A percentile compares a stretch with the other conserved stretches of the same genome.
Evolutionary conservation across 805 yeast species (phyloP).

Genomic region (Pichia ethanolica): DNA sequence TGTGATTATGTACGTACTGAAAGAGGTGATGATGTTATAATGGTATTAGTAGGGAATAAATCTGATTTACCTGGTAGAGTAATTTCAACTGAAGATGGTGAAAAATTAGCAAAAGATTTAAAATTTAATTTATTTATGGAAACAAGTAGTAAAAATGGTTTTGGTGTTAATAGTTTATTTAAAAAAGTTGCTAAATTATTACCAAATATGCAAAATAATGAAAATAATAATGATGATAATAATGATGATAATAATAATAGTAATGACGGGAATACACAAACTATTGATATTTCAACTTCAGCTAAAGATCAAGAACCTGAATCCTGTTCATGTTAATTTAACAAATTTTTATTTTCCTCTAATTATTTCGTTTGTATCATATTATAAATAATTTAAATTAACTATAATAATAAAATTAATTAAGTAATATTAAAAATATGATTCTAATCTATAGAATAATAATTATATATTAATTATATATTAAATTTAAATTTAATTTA

Average conservation of each 20-base stretch:
- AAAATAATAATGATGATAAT: slow-evolving; percentile 13
- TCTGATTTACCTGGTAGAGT: slow-evolving; percentile 73
- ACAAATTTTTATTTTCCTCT: not conserved
- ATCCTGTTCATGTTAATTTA: slow-evolving; percentile 33
- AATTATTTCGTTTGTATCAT: not conserved
- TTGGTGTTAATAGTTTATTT: slow-evolving; percentile 84
- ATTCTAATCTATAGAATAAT: not conserved
- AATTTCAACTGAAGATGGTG: slow-evolving; percentile 79
- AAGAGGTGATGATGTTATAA: slow-evolving; percentile 81
- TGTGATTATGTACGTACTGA: slow-evolving; percentile 90
- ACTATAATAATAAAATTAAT: no score
- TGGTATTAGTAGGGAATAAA: slow-evolving; percentile 90
- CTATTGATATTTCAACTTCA: slow-evolving; percentile 37
- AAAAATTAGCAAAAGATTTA: slow-evolving; percentile 58
- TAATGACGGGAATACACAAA: slow-evolving; percentile 23
- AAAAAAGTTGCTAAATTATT: slow-evolving; percentile 84
- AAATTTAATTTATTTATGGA: slow-evolving; percentile 81
- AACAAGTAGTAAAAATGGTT: slow-evolving; percentile 91
- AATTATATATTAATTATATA: not conserved
- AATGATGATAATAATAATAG: slow-evolving; percentile 17
- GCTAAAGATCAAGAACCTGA: slow-evolving; percentile 29
- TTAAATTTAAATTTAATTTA: not conserved
- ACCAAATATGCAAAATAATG: slow-evolving; percentile 59
- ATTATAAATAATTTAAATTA: no score
- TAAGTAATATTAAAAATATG: no score